Evolutionary conservation across 768 basidiomycete species (phyloP).

Genomic region (Auricularia sp.): DNA sequence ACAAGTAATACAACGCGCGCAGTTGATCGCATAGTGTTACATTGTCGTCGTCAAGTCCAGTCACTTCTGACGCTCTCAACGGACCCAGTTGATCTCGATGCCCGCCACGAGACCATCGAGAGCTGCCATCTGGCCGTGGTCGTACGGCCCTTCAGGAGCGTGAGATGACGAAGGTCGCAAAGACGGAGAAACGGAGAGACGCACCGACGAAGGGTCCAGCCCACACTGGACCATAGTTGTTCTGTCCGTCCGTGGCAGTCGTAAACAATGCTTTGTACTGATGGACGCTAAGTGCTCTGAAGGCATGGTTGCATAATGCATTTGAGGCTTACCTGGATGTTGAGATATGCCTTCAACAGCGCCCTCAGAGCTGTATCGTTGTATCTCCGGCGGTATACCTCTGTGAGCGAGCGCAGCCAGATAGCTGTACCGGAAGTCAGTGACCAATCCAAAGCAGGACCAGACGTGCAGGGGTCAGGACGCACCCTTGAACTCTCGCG

Average conservation of each 20-base stretch:
- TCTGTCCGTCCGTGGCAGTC: not conserved
- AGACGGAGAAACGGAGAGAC: no score
- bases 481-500: not conserved
- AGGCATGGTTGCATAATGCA: not conserved
- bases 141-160: not conserved
- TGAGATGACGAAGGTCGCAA: not conserved
- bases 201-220: not conserved
- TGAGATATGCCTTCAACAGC: conserved; percentile 39
- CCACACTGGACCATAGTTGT: not conserved
- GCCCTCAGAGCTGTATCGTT: conserved; percentile 28
- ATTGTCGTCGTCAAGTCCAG: no score
- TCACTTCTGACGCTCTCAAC: not conserved
- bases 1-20: no score
- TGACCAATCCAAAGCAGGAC: not conserved
- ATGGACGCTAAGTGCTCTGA: not conserved
- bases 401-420: conserved; percentile 38
- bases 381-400: conserved; percentile 33
- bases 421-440: conserved; percentile 20
- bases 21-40: no score
- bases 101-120: conserved; percentile 7
- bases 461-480: not conserved
- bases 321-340: conserved; percentile 34
- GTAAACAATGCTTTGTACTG: conserved; percentile 1
- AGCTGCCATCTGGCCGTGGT: conserved; percentile 2
- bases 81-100: conserved; percentile 3